A percentile compares a stretch with the other conserved stretches of the same genome.
Evolutionary conservation across 441 rosid species (phyloP).

Genomic region (Gossypium schwendimanii): DNA sequence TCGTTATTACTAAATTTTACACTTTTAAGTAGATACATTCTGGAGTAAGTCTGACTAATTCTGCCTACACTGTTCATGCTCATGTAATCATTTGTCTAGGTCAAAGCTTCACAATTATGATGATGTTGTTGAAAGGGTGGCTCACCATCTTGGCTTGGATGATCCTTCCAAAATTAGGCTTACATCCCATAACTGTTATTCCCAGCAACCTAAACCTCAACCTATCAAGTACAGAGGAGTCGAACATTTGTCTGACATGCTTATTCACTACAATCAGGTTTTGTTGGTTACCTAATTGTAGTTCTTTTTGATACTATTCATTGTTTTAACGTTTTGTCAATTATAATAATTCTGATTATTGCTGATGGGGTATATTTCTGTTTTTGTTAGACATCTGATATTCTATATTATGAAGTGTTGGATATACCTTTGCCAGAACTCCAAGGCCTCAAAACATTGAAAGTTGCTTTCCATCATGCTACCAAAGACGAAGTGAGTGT

Average conservation of each 20-base stretch:
- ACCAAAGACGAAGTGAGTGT: slow-evolving; percentile 64
- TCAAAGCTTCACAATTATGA: slow-evolving; percentile 64
- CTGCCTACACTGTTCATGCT: background rate
- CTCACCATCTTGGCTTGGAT: slow-evolving; percentile 46
- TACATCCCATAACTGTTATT: slow-evolving; percentile 69
- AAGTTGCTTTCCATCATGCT: slow-evolving; percentile 68
- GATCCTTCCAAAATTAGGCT: slow-evolving; percentile 74
- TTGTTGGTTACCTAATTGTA: slow-evolving; percentile 10
- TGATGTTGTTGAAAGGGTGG: slow-evolving; percentile 67
- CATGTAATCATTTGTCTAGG: slow-evolving; percentile 28
- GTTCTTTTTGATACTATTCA: slow-evolving; percentile 12
- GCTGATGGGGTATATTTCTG: slow-evolving; percentile 10
- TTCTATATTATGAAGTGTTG: slow-evolving; percentile 64
- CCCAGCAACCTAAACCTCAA: slow-evolving; percentile 76
- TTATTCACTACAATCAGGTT: slow-evolving; percentile 72
- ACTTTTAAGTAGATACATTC: slow-evolving; percentile 5
- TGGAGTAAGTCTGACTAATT: background rate
- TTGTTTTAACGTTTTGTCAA: background rate
- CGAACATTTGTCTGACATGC: slow-evolving; percentile 63
- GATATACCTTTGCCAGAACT: slow-evolving; percentile 75
- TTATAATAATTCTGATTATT: background rate
- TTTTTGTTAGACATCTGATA: slow-evolving; percentile 53
- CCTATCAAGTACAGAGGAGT: slow-evolving; percentile 68
- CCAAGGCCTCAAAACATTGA: slow-evolving; percentile 63
- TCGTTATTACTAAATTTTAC: background rate